Evolutionary conservation across 768 basidiomycete genomes (phyloP).

Genomic region (Rhizopogon roseolus): DNA sequence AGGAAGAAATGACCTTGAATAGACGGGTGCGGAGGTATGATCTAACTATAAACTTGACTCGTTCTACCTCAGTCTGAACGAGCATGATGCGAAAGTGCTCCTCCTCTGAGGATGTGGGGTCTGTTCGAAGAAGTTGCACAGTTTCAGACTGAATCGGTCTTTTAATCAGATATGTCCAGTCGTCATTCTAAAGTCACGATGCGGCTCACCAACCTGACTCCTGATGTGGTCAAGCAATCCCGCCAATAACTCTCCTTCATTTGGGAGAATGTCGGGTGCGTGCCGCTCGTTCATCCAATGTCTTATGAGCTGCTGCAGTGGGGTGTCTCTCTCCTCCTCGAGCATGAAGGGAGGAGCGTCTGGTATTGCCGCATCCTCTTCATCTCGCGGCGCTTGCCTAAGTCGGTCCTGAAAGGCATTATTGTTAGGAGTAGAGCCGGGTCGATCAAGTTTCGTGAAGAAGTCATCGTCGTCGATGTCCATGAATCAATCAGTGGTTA

Average conservation of each 20-base stretch:
- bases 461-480: constrained; percentile 24
- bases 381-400: constrained; percentile 28
- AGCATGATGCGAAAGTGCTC: constrained; percentile 92
- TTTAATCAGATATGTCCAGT: neutral
- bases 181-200: neutral
- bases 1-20: constrained; percentile 58
- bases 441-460: constrained; percentile 20
- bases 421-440: neutral
- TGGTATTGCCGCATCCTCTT: constrained; percentile 28
- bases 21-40: constrained; percentile 85
- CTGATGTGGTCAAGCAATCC: constrained; percentile 70
- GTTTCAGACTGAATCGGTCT: constrained; percentile 56
- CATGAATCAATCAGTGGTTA: constrained; percentile 5
- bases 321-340: constrained; percentile 45
- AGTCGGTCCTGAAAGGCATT: constrained; percentile 30
- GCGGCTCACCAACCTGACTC: constrained; percentile 60
- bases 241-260: constrained; percentile 64
- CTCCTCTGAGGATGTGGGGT: constrained; percentile 84
- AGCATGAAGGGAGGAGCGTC: constrained; percentile 20
- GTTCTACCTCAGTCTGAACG: constrained; percentile 91
- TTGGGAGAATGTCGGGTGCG: constrained; percentile 73
- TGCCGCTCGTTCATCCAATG: constrained; percentile 87
- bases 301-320: constrained; percentile 64
- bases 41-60: constrained; percentile 87
- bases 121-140: constrained; percentile 70